phyloP scores from a whole-genome alignment of 2,329 filamentous ascomycete species.

The Grosmannia clavigera region DNA sequence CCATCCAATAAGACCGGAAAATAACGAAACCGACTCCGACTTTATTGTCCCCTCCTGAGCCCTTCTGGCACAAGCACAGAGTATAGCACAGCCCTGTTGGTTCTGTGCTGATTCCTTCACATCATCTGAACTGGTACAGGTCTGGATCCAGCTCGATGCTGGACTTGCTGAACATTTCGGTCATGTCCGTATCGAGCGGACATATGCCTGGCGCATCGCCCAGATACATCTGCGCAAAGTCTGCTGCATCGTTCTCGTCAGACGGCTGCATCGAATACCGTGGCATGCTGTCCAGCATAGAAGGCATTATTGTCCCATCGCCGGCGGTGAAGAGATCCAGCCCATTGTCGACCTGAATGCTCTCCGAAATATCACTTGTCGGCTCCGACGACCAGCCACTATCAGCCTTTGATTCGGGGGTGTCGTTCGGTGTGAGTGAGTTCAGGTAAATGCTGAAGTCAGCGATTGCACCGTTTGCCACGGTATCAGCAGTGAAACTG shows the following conservation, averaged over 20 bases:
- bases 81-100: neutral
- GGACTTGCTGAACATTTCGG: slow-evolving; percentile 37
- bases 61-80: neutral
- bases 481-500: slow-evolving; percentile 25
- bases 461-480: slow-evolving; percentile 33
- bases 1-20: neutral
- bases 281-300: slow-evolving; percentile 28
- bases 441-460: slow-evolving; percentile 40
- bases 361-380: slow-evolving; percentile 49
- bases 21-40: neutral
- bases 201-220: slow-evolving; percentile 26
- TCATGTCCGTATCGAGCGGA: slow-evolving; percentile 22
- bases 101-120: neutral
- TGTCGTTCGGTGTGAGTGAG: slow-evolving; percentile 48
- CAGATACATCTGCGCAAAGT: slow-evolving; percentile 9
- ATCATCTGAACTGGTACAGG: slow-evolving; percentile 19
- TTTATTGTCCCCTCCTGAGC: slow-evolving; percentile 19
- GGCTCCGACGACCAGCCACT: slow-evolving; percentile 42
- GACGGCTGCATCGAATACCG: slow-evolving; percentile 20
- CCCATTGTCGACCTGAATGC: slow-evolving; percentile 39
- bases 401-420: slow-evolving; percentile 52
- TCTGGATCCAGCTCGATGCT: slow-evolving; percentile 35
- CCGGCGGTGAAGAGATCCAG: slow-evolving; percentile 34
- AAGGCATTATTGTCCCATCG: slow-evolving; percentile 29
- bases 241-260: slow-evolving; percentile 14